Evolutionary conservation across 2,329 filamentous ascomycete species (phyloP).

Genomic region (Cryphonectria naterciae): DNA sequence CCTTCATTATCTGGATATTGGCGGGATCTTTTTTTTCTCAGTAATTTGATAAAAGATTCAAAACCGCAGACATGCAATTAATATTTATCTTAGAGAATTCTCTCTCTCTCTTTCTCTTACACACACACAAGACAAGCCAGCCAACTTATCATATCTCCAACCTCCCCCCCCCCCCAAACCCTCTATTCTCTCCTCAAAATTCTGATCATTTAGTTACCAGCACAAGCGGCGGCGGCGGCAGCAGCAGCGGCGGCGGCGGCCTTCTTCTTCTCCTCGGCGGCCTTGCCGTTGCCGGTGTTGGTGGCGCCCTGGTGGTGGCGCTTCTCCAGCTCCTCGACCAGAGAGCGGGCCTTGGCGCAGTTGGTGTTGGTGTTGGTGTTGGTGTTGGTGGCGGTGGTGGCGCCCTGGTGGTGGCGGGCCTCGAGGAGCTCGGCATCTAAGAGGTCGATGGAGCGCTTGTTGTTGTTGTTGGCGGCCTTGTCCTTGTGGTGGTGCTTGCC

Average conservation of each 20-base stretch:
- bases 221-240: slow-evolving; percentile 1
- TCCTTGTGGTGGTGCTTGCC: slow-evolving; percentile 6
- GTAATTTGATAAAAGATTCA: neutral
- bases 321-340: neutral
- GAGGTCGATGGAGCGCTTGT: neutral
- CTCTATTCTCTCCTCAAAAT: neutral
- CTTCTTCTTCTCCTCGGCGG: slow-evolving; percentile 3
- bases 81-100: neutral
- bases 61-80: neutral
- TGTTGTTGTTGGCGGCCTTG: neutral
- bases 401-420: slow-evolving; percentile 7
- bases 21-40: neutral
- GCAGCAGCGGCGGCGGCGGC: neutral
- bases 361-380: neutral
- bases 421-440: slow-evolving; percentile 1
- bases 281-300: neutral
- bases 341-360: slow-evolving; percentile 4
- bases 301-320: slow-evolving; percentile 7
- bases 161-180: neutral
- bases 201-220: neutral
- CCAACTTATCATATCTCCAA: neutral
- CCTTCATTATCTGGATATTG: neutral
- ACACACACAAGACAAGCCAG: neutral
- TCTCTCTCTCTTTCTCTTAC: neutral
- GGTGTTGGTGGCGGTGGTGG: neutral